These are phyloP conservation scores for Globisporangium middletonii DNA, from an alignment of 352 stramenopile genomes.

Conservation along the genomic window DNA sequence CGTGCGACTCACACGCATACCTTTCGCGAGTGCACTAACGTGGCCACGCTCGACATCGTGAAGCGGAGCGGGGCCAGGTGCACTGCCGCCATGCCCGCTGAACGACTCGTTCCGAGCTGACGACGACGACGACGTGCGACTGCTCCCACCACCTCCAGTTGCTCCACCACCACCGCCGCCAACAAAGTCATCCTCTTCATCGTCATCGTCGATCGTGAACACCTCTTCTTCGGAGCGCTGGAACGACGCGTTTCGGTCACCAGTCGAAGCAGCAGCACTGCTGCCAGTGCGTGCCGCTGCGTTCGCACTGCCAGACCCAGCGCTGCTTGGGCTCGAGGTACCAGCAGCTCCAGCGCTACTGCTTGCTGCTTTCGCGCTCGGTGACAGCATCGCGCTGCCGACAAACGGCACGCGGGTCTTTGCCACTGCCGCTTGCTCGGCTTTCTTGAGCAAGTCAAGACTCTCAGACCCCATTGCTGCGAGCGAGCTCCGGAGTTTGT, in stretches of 20 bases:
- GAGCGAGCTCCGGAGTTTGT: constrained; percentile 54
- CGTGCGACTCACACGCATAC: constrained; percentile 57
- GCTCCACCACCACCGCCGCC: constrained; percentile 10
- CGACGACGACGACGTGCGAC: constrained; percentile 37
- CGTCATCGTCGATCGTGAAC: constrained; percentile 80
- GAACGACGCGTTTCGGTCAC: constrained; percentile 30
- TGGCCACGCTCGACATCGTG: constrained; percentile 53
- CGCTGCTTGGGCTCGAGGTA: neutral
- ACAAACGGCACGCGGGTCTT: constrained; percentile 37
- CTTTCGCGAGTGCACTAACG: constrained; percentile 47
- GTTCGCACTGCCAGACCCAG: neutral
- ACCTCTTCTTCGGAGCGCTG: constrained; percentile 67
- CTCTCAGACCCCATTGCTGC: constrained; percentile 60
- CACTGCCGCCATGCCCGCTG: constrained; percentile 10
- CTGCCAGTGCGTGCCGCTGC: neutral
- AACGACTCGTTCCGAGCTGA: constrained; percentile 49
- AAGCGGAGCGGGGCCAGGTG: constrained; percentile 11
- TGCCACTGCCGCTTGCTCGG: constrained; percentile 47
- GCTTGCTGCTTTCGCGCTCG: constrained; percentile 6
- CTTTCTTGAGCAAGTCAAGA: constrained; percentile 74
- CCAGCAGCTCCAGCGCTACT: neutral
- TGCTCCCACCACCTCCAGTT: constrained; percentile 16
- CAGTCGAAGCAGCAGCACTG: neutral
- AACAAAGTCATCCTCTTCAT: constrained; percentile 57
- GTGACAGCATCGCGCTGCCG: constrained; percentile 16